Evolutionary conservation across 805 yeast species (phyloP), one percentile per base, ranked within the genome.

Genomic region (Pichia cephalocereana): DNA sequence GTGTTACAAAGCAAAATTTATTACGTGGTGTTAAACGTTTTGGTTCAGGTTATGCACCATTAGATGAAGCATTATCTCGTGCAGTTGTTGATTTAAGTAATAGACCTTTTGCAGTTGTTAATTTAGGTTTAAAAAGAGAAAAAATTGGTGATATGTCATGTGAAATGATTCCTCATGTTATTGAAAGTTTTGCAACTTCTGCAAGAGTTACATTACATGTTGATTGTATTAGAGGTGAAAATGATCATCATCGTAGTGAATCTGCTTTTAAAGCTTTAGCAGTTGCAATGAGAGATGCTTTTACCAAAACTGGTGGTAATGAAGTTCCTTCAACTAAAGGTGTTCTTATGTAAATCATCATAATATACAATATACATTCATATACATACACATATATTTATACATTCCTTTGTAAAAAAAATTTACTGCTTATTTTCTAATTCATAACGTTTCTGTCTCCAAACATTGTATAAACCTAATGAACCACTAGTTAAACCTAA

Each of bases 321-420:
- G 99, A 93, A 52, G 86, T 93, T 42, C 99, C 99, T 19, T 83
- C 95, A 47, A 93, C 99, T 11, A 93, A 93, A 69, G 99, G 99
- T 47, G 98, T 93, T 11, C 71, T 91, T 43, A 82, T 83, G 68
- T 84, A 62, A 60, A 17, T 6, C 4, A 23, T 23, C 26, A 23
- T 23, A 23, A 4, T 23, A 23, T 23, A 4, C 5, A 23, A 23
- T 23, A 23, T 23, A 23, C 6, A 23, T 23, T 23, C 26, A 23
- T 23, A 23, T 23, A 23, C 26, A 23, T 23, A 23, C 26, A 23
- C 26, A 23, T 23, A 5, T 6, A 23, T 23, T 5, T 6, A 23
- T 23, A 23, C 18, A 30, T 27, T 30, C 14, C 4, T 12, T 3
- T 30, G 14, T 30, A 7, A 30, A 11, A 4, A 11, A 11, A 11